Evolutionary conservation across 768 basidiomycete genomes (phyloP).

Genomic region (Russula dissimulans): DNA sequence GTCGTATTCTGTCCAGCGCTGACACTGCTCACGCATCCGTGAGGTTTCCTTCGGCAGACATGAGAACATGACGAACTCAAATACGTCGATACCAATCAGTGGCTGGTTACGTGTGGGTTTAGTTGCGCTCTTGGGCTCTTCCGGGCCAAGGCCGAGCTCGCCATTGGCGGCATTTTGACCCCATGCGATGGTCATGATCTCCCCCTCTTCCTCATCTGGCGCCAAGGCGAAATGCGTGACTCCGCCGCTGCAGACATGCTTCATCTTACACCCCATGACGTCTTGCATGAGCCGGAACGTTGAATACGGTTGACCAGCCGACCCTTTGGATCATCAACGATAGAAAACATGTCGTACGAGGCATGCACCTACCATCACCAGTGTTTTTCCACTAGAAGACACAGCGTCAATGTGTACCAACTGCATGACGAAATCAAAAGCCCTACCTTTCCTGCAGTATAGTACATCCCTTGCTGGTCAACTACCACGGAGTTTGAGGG

Average conservation of each 20-base stretch:
- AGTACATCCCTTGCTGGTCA: conserved; percentile 80
- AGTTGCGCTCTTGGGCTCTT: conserved; percentile 79
- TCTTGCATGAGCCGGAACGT: conserved; percentile 83
- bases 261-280: conserved; percentile 79
- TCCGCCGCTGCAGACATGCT: conserved; percentile 64
- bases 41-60: background rate
- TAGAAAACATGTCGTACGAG: background rate
- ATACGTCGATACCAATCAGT: conserved; percentile 69
- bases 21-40: conserved; percentile 39
- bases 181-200: conserved; percentile 73
- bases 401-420: background rate
- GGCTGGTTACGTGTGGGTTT: conserved; percentile 67
- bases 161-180: conserved; percentile 84
- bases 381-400: conserved; percentile 79
- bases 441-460: conserved; percentile 70
- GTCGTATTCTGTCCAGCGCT: conserved; percentile 85
- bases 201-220: conserved; percentile 60
- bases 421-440: background rate
- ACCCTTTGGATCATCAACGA: conserved; percentile 41
- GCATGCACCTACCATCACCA: conserved; percentile 60
- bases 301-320: conserved; percentile 83
- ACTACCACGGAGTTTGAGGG: conserved; percentile 78
- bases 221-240: conserved; percentile 82
- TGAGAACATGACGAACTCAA: conserved; percentile 42
- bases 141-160: conserved; percentile 73